Conservation (phyloP, 2,329 filamentous ascomycete genomes). For the Chaetothyriales sp. region DNA sequence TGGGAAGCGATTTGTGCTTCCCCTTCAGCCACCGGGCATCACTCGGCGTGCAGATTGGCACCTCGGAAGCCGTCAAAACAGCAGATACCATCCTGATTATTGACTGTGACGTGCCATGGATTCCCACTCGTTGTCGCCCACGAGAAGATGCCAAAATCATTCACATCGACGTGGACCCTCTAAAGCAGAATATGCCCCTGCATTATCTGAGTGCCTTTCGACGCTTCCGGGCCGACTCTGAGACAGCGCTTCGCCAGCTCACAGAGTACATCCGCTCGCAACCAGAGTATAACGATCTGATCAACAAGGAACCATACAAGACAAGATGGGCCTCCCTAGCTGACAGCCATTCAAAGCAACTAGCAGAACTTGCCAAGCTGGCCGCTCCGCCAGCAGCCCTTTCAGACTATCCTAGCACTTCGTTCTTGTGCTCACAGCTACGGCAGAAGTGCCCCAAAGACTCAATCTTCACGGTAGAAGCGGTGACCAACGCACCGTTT, state of each 20-base stretch:
- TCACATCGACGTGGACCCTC: slow-evolving; percentile 51
- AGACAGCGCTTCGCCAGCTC: slow-evolving; percentile 55
- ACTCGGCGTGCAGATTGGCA: slow-evolving; percentile 57
- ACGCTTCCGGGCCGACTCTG: slow-evolving; percentile 52
- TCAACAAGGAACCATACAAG: too few species aligned
- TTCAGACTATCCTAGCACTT: slow-evolving; percentile 17
- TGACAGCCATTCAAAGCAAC: slow-evolving; percentile 15
- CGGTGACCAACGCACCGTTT: slow-evolving; percentile 54
- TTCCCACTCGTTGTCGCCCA: slow-evolving; percentile 58
- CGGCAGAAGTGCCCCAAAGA: slow-evolving; percentile 43
- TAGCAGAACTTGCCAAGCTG: slow-evolving; percentile 15
- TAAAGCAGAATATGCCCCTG: slow-evolving; percentile 58
- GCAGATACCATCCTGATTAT: slow-evolving; percentile 75
- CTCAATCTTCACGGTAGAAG: slow-evolving; percentile 63
- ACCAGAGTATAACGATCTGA: slow-evolving; percentile 22
- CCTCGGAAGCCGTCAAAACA: slow-evolving; percentile 54
- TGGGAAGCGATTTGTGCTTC: slow-evolving; percentile 38
- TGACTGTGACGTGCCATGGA: slow-evolving; percentile 88
- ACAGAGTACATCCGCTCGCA: slow-evolving; percentile 42
- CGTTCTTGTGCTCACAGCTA: slow-evolving; percentile 29
- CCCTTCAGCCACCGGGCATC: slow-evolving; percentile 37
- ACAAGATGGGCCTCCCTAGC: slow-evolving; percentile 22
- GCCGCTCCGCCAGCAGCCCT: slow-evolving; percentile 23
- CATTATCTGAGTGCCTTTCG: slow-evolving; percentile 53
- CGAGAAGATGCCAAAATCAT: slow-evolving; percentile 42